A percentile compares a stretch with the other conserved stretches of the same genome.
Evolutionary conservation across 495 filamentous ascomycete genomes (phyloP).

Genomic region (Clavariopsis aquatica): DNA sequence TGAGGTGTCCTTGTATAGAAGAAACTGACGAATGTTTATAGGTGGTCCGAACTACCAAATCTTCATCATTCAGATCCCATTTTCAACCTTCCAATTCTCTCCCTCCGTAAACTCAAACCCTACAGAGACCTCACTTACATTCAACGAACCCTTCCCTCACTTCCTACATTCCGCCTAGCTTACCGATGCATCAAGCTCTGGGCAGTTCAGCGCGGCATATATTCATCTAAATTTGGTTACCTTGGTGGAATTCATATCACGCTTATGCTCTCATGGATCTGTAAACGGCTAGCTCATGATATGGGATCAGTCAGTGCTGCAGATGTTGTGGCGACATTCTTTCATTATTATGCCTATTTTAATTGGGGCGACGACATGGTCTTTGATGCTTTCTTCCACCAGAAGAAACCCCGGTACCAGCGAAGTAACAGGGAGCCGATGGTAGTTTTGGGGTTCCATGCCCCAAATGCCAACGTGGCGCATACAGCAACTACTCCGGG

Average conservation of each 20-base stretch:
- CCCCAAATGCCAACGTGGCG: slow-evolving; percentile 57
- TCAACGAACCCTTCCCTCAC: slow-evolving; percentile 54
- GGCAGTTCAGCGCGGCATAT: slow-evolving; percentile 58
- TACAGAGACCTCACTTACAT: slow-evolving; percentile 58
- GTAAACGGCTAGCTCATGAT: slow-evolving; percentile 50
- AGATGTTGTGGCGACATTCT: slow-evolving; percentile 55
- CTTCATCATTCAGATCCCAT: slow-evolving; percentile 45
- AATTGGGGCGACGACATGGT: slow-evolving; percentile 53
- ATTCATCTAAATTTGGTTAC: slow-evolving; percentile 59
- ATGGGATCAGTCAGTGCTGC: slow-evolving; percentile 40
- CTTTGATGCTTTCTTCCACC: slow-evolving; percentile 56
- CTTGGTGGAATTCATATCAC: slow-evolving; percentile 61
- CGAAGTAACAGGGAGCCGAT: slow-evolving; percentile 57
- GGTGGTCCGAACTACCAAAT: slow-evolving; percentile 42
- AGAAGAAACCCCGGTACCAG: slow-evolving; percentile 47
- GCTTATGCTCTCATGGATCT: slow-evolving; percentile 55
- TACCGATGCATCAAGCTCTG: slow-evolving; percentile 57
- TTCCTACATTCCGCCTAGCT: slow-evolving; percentile 53
- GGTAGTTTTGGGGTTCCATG: slow-evolving; percentile 56
- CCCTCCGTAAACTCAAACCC: slow-evolving; percentile 58
- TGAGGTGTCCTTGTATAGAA: not conserved
- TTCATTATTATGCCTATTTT: slow-evolving; percentile 59
- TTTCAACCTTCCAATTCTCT: slow-evolving; percentile 51
- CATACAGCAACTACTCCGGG: slow-evolving; percentile 52
- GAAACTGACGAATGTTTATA: slow-evolving; percentile 24